Base-by-base conservation (phyloP, 2,329 filamentous ascomycete genomes). In the Colletotrichum eleusines region DNA sequence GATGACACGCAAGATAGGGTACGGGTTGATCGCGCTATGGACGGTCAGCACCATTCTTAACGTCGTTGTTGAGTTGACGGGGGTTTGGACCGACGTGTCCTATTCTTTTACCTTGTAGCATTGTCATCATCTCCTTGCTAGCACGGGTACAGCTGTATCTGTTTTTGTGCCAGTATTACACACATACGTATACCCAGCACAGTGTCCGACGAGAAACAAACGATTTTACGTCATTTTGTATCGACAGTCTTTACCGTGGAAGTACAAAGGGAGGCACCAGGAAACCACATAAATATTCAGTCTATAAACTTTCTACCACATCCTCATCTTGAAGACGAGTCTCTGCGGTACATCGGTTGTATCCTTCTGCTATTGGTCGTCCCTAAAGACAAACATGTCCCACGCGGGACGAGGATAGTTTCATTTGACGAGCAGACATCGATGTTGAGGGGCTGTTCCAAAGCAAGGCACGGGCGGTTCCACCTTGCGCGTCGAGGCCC, bases 1-100 rank as follows among this genome's bases (percentile, higher is more conserved):
- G 50, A 91, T 98, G 88, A 94, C 90, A 78, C 88, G 91, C 63
- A 91, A 86, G 80, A 94, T 99, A 75, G 96, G 96, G 18, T 93
- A 90, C 86, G 89, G 89, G 0, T 80, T 98, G 75, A 92, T 99
- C 75, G 86, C 83, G 12, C 81, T 98, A 23, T 99, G 96, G 96
- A 85, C 83, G 16, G 80, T 94, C 33, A 95, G 93, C 77, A 98
- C 95, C 0, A 77, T 93, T 42, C 84, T 91, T 28, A 99, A 98
- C 81, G 88, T 99, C 2, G 84, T 91, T 53, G 88, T 97, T 20
- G 96, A 99, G 81, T 76, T 95, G 53, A 88, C 85, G 16, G 90
- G 90, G 6, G 77, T 81, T 9, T 89, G 84, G 82, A 75, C 76
- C 20, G 80, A 82, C 18, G 78, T 83, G 63, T 80, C 76, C 18